Evolutionary conservation across 768 basidiomycete species (phyloP).

Genomic region (Tephrocybe sp.): DNA sequence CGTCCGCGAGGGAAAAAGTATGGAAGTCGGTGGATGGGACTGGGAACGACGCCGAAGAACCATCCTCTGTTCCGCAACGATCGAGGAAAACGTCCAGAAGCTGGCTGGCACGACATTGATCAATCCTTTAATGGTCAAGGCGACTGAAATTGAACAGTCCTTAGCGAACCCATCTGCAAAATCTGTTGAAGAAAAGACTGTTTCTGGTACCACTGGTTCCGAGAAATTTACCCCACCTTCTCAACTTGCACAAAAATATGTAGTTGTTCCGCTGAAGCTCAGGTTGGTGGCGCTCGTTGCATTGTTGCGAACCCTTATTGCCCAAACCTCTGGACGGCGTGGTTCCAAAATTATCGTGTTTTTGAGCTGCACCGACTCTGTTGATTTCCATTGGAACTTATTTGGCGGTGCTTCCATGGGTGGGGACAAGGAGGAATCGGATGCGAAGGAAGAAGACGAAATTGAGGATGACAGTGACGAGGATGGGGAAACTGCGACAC

Average conservation of each 20-base stretch:
- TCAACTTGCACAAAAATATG: conserved; percentile 88
- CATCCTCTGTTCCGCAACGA: conserved; percentile 94
- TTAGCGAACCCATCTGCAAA: conserved; percentile 12
- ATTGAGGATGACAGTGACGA: conserved; percentile 25
- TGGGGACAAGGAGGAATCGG: conserved; percentile 23
- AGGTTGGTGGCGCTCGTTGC: conserved; percentile 91
- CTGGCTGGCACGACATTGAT: conserved; percentile 80
- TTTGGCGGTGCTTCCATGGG: conserved; percentile 74
- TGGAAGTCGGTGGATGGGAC: conserved; percentile 83
- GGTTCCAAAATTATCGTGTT: conserved; percentile 89
- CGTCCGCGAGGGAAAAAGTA: conserved; percentile 58
- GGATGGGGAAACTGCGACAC: conserved; percentile 19
- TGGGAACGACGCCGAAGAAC: conserved; percentile 79
- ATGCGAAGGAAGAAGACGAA: conserved; percentile 17
- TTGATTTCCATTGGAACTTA: conserved; percentile 93
- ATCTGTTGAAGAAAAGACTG: conserved; percentile 13
- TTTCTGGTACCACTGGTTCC: conserved; percentile 19
- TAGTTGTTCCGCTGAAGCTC: conserved; percentile 87
- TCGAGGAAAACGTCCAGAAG: conserved; percentile 92
- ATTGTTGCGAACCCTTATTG: conserved; percentile 75
- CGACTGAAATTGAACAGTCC: conserved; percentile 48
- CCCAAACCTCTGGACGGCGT: conserved; percentile 49
- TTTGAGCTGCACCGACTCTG: conserved; percentile 95
- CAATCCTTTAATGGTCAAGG: conserved; percentile 83
- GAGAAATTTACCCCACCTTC: conserved; percentile 90